These are phyloP conservation scores for Rhizopus sp. DNA, from an alignment of 371 early-diverging fungal genomes.

Conservation along the genomic window DNA sequence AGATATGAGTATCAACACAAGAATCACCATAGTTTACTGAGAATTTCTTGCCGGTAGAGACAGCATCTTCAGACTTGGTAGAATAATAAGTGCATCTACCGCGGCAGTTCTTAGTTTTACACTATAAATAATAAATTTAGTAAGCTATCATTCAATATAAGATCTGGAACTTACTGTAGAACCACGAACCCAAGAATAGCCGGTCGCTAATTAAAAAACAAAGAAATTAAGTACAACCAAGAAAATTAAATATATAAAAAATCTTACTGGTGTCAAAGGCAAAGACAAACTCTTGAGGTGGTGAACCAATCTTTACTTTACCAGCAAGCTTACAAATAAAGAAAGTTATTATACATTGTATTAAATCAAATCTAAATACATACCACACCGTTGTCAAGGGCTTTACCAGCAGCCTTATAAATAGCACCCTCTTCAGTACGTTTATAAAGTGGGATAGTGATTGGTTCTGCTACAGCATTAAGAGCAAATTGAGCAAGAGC, in stretches of 20 bases:
- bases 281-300: conserved; percentile 50
- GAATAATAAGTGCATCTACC: conserved; percentile 49
- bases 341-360: not conserved
- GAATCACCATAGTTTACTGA: conserved; percentile 47
- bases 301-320: conserved; percentile 44
- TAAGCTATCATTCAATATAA: conserved; percentile 3
- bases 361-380: conserved; percentile 4
- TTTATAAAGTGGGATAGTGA: conserved; percentile 45
- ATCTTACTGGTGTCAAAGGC: conserved; percentile 52
- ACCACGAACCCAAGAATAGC: conserved; percentile 56
- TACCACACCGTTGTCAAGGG: conserved; percentile 49
- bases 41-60: conserved; percentile 34
- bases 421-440: conserved; percentile 34
- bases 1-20: conserved; percentile 46
- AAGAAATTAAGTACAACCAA: conserved; percentile 25
- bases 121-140: conserved; percentile 25
- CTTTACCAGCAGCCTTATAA: conserved; percentile 44
- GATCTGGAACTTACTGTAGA: conserved; percentile 30
- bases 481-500: conserved; percentile 47
- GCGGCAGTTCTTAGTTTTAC: conserved; percentile 48
- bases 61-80: conserved; percentile 30
- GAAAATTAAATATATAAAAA: conserved; percentile 5
- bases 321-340: conserved; percentile 43
- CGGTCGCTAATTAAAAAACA: conserved; percentile 38
- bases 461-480: conserved; percentile 32